A percentile compares a stretch with the other conserved stretches of the same genome.
These are phyloP conservation scores for Neurospora sp. DNA, from an alignment of 2,329 filamentous ascomycete genomes.

Conservation along the genomic window DNA sequence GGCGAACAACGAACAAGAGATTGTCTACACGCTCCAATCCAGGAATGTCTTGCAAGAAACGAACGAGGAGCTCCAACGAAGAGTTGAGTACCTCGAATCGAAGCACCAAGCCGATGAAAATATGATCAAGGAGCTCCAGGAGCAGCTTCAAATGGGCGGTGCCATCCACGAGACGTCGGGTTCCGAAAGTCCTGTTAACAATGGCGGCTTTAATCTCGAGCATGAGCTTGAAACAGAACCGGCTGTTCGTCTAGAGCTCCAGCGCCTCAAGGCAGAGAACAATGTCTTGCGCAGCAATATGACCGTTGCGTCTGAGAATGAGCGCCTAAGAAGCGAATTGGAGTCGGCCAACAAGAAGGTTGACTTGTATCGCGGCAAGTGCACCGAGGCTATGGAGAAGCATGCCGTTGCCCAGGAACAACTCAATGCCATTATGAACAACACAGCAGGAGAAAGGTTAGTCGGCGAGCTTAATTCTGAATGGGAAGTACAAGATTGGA, in stretches of 20 bases:
- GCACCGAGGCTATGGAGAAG: constrained; percentile 48
- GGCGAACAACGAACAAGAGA: constrained; percentile 44
- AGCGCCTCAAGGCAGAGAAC: constrained; percentile 52
- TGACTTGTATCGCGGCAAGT: constrained; percentile 42
- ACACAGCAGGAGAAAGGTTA: constrained; percentile 46
- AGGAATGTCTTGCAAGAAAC: constrained; percentile 18
- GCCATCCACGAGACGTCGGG: constrained; percentile 6
- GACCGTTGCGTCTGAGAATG: constrained; percentile 43
- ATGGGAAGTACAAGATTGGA: constrained; percentile 21
- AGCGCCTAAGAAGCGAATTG: constrained; percentile 43
- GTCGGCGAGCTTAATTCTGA: constrained; percentile 30
- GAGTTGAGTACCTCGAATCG: constrained; percentile 18
- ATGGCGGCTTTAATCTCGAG: constrained; percentile 38
- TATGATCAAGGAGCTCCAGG: constrained; percentile 44
- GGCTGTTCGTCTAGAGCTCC: constrained; percentile 38
- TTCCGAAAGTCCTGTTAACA: constrained; percentile 23
- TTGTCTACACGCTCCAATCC: constrained; percentile 19
- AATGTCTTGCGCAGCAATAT: constrained; percentile 45
- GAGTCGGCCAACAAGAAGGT: constrained; percentile 42
- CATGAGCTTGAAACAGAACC: constrained; percentile 46
- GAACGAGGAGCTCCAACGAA: constrained; percentile 18
- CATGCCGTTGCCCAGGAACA: constrained; percentile 47
- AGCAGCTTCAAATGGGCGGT: constrained; percentile 39
- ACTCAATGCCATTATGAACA: constrained; percentile 42
- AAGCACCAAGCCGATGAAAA: constrained; percentile 17